A percentile compares a stretch with the other conserved stretches of the same genome.
These are phyloP conservation scores for Dryas integrifolia DNA, from an alignment of 331 rosid species.

Conservation along the genomic window DNA sequence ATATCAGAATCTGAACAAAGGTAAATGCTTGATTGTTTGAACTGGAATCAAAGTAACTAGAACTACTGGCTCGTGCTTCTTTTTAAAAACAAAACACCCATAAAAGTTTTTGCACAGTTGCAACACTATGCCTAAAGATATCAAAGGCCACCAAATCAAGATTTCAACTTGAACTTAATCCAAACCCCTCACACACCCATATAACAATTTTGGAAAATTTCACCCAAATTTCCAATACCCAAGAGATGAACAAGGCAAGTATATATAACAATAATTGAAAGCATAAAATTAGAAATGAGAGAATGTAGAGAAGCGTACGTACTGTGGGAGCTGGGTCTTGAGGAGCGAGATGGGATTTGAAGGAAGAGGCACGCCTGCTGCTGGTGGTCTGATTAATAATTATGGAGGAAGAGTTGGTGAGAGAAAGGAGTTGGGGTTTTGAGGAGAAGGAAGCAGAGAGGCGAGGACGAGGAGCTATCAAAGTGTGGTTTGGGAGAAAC, in stretches of 20 bases:
- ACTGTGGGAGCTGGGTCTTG: conserved; percentile 10
- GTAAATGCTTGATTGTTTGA: background rate
- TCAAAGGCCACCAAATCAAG: background rate
- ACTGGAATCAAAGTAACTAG: background rate
- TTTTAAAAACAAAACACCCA: background rate
- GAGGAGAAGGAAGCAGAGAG: conserved; percentile 12
- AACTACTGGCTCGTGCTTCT: background rate
- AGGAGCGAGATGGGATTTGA: conserved; percentile 11
- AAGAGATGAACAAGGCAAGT: too few species aligned
- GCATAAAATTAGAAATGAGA: background rate
- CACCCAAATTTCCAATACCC: too few species aligned
- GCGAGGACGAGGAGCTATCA: conserved; percentile 11
- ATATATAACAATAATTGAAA: background rate
- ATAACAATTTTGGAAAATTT: background rate
- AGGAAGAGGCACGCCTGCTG: conserved; percentile 7
- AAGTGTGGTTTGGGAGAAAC: conserved; percentile 20
- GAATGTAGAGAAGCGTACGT: conserved; percentile 2
- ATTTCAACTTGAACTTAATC: background rate
- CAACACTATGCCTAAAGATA: background rate
- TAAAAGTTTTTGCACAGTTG: background rate
- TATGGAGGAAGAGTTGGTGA: background rate
- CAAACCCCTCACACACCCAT: background rate
- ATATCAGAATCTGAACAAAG: background rate
- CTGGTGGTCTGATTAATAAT: background rate
- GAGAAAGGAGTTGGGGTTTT: conserved; percentile 2